A percentile compares a stretch with the other conserved stretches of the same genome.
Conservation (phyloP, 805 yeast genomes). For the Torulaspora franciscae region DNA sequence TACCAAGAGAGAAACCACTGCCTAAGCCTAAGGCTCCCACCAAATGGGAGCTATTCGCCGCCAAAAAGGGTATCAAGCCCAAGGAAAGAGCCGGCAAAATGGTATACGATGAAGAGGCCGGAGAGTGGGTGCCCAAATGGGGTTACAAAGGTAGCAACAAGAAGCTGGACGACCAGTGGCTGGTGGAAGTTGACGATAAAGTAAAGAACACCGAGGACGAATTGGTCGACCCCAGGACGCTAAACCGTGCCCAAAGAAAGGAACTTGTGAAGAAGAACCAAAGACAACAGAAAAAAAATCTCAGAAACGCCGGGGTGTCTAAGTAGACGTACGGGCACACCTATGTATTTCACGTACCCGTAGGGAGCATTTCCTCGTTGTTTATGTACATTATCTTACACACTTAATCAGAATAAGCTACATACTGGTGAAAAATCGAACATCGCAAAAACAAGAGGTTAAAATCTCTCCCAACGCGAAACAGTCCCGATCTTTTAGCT, state of each 20-base stretch:
- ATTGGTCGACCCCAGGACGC: slow-evolving; percentile 79
- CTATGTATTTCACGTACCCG: background rate
- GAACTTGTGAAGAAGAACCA: slow-evolving; percentile 77
- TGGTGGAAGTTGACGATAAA: slow-evolving; percentile 85
- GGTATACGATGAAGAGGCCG: slow-evolving; percentile 82
- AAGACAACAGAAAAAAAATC: slow-evolving; percentile 78
- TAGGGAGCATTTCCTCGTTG: background rate
- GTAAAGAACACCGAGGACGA: slow-evolving; percentile 56
- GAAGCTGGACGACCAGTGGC: slow-evolving; percentile 84
- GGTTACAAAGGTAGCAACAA: slow-evolving; percentile 94
- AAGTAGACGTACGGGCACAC: background rate
- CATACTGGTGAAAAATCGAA: slow-evolving; percentile 1
- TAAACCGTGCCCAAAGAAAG: slow-evolving; percentile 79
- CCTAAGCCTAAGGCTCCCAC: slow-evolving; percentile 92
- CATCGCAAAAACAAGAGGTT: background rate
- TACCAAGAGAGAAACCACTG: slow-evolving; percentile 93
- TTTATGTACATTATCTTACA: slow-evolving; percentile 5
- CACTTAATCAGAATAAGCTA: background rate
- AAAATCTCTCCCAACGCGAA: background rate
- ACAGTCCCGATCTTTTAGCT: background rate
- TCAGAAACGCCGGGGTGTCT: slow-evolving; percentile 36
- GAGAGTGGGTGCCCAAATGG: slow-evolving; percentile 98
- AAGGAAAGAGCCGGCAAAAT: slow-evolving; percentile 85
- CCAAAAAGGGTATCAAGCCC: slow-evolving; percentile 87
- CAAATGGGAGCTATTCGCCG: slow-evolving; percentile 96